These are phyloP conservation scores for Phytopythium kandeliae DNA, from an alignment of 352 stramenopile genomes.

Conservation along the genomic window DNA sequence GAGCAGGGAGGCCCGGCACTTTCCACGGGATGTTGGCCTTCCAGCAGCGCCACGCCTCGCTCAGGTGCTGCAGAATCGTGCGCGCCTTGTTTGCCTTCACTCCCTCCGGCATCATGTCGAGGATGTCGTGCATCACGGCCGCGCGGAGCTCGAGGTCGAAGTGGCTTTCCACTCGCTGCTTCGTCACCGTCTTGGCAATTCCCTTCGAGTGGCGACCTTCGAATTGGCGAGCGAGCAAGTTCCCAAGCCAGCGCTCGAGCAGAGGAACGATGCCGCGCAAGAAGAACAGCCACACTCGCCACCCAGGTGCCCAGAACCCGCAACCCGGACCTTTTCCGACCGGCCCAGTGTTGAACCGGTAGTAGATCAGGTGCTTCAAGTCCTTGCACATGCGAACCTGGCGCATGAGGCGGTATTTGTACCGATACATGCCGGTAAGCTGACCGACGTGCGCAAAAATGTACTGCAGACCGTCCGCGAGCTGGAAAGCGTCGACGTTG, in stretches of 20 bases:
- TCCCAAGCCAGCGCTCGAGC: slow-evolving; percentile 98
- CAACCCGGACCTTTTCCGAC: slow-evolving; percentile 99
- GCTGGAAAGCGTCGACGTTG: slow-evolving; percentile 99
- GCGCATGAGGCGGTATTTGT: slow-evolving; percentile 98
- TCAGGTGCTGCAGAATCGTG: slow-evolving; percentile 98
- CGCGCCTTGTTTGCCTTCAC: slow-evolving; percentile 99
- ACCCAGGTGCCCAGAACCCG: slow-evolving; percentile 98
- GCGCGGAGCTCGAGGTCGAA: slow-evolving; percentile 99
- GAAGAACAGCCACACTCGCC: slow-evolving; percentile 99
- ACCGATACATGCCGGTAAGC: slow-evolving; percentile 99
- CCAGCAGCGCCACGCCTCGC: slow-evolving; percentile 98
- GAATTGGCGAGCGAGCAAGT: slow-evolving; percentile 98
- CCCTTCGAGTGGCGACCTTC: slow-evolving; percentile 98
- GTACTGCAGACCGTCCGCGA: slow-evolving; percentile 99
- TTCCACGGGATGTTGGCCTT: slow-evolving; percentile 99
- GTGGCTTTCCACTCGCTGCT: slow-evolving; percentile 99
- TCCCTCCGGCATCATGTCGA: slow-evolving; percentile 99
- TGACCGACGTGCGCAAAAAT: slow-evolving; percentile 99
- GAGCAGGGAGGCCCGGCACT: slow-evolving; percentile 98
- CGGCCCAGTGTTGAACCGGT: slow-evolving; percentile 99
- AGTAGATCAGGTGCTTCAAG: slow-evolving; percentile 99
- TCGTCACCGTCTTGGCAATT: slow-evolving; percentile 99
- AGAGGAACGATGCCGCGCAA: slow-evolving; percentile 97
- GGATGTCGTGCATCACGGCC: slow-evolving; percentile 99
- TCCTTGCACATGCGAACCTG: slow-evolving; percentile 99